These are phyloP conservation scores for Lobulomyces angularis DNA, from an alignment of 192 early-diverging fungal genomes.

Conservation along the genomic window DNA sequence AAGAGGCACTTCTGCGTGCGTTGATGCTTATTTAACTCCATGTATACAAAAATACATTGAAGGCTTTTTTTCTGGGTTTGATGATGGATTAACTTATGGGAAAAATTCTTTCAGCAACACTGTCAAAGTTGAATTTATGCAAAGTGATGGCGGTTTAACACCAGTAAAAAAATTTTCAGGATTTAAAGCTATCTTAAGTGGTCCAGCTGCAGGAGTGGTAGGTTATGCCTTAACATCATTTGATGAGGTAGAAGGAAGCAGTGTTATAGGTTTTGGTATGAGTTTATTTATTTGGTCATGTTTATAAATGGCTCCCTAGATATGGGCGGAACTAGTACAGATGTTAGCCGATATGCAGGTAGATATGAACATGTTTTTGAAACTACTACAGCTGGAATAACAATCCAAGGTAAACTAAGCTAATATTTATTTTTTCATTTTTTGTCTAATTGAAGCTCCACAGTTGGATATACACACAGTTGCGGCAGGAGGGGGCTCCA, in stretches of 20 bases:
- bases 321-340: constrained; percentile 32
- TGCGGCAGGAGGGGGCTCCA: constrained; percentile 90
- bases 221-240: constrained; percentile 55
- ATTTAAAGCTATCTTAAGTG: constrained; percentile 77
- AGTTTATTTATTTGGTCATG: constrained; percentile 11
- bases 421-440: no score
- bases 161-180: constrained; percentile 78
- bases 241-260: constrained; percentile 21
- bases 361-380: constrained; percentile 88
- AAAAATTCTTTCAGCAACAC: constrained; percentile 25
- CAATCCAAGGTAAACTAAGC: background rate
- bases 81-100: constrained; percentile 33
- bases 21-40: constrained; percentile 91
- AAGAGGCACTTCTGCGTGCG: constrained; percentile 75
- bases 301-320: constrained; percentile 10
- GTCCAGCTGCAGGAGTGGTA: constrained; percentile 92
- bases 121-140: constrained; percentile 90
- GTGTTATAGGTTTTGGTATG: constrained; percentile 97
- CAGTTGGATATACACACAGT: constrained; percentile 93
- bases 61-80: constrained; percentile 81
- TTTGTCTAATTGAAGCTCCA: constrained; percentile 89
- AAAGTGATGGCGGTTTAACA: constrained; percentile 87
- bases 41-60: constrained; percentile 75
- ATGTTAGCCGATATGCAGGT: constrained; percentile 86
- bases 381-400: constrained; percentile 66